Conservation (phyloP, 306 rosid species). For the Dryas drummondii region DNA sequence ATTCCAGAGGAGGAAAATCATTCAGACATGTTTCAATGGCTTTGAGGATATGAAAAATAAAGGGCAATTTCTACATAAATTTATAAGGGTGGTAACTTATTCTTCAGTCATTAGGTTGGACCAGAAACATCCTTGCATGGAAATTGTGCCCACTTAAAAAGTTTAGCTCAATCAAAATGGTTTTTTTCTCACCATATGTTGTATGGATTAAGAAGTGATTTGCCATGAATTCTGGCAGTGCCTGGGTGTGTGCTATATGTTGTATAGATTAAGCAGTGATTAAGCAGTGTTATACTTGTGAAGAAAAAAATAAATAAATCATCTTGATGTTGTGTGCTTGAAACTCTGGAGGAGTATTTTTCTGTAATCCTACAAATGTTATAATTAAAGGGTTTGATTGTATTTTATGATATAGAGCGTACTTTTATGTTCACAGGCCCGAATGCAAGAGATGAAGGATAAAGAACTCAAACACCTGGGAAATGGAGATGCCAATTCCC, state of each 20-base stretch:
- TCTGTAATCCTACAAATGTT: neutral
- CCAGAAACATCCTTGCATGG: neutral
- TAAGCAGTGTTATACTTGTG: too few species aligned
- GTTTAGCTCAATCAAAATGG: neutral
- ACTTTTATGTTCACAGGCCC: conserved; percentile 55
- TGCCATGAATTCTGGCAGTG: too few species aligned
- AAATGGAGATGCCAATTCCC: conserved; percentile 87
- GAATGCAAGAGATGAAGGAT: conserved; percentile 96
- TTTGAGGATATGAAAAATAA: neutral
- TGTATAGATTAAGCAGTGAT: too few species aligned
- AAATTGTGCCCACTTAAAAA: neutral
- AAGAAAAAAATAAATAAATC: neutral
- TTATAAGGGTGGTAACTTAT: neutral
- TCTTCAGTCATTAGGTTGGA: neutral
- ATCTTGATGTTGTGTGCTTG: neutral
- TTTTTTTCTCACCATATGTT: neutral
- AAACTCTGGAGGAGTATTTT: neutral
- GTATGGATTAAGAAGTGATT: too few species aligned
- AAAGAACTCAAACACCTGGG: conserved; percentile 75
- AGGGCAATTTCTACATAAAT: neutral
- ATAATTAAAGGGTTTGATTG: neutral
- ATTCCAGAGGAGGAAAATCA: neutral
- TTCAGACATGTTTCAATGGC: neutral
- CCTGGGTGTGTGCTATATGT: too few species aligned
- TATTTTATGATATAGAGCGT: neutral